Base-by-base conservation (phyloP, 306 rosid genomes). In the Vigna radiata region DNA sequence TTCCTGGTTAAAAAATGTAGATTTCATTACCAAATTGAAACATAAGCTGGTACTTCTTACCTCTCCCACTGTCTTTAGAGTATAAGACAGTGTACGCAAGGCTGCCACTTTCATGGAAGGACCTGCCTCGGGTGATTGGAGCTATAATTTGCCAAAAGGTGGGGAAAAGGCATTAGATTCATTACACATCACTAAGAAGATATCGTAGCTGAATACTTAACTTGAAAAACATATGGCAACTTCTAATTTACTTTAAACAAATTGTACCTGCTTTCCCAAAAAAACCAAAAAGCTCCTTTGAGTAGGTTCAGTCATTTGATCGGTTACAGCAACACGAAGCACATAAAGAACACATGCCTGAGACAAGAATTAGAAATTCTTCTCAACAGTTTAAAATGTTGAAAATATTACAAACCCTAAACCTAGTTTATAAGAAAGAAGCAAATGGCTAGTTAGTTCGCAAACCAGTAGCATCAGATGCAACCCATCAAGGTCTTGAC, bases 301-400 rank as follows among this genome's bases (percentile, higher is more conserved):
- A 29, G 93, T 89, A 76, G 98, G 92, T 70, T 95, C 97, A 13
- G 96, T 89, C 98, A 95, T 95, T 82, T 92, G 97, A 90, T 95
- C 97, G 25, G 93, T 92, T 83, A 95, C 79, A 48, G 97, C 97
- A 19, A 95, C 89, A 82, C 92, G 97, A 76, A 95, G 92, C 62
- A 92, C 83, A 78, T 95, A 95, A 52, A 95, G 98, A 81, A 92
- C 93, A 66, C 98, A 95, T n/a, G 98, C 98, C 98, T 95, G 85
- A 77, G 83, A 54, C 46, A 76, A 81, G 88, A 77, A 80, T 68
- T 81, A 67, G 44, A 72, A 6, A 53, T 64, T 62, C 70, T 49
- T 33, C 69, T 84, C 70, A 90, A 77, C 74, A 73, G 49, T 72
- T 73, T 37, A 73, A 36, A 72, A 29, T 23, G 23, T 18, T 79